Conservation (phyloP, 2,329 filamentous ascomycete species). For the Fonsecaea multimorphosa region DNA sequence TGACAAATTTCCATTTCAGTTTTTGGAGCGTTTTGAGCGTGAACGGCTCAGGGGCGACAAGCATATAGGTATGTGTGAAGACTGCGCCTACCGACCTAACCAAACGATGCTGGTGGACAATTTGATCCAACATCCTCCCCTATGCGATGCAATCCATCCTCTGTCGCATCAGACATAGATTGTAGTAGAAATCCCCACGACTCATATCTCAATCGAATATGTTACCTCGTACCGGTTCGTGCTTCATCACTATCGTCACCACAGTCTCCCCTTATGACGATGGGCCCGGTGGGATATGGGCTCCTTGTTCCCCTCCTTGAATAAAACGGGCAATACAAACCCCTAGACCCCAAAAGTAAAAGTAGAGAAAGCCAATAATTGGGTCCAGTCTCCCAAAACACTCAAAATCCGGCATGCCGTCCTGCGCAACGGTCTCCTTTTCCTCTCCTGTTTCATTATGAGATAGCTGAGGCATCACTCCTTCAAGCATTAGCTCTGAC, state of each 20-base stretch:
- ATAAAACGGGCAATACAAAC: not conserved
- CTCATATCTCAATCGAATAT: not conserved
- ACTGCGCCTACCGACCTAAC: too few species aligned
- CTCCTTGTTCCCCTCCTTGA: not conserved
- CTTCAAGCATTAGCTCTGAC: slow-evolving; percentile 45
- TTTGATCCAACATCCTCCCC: too few species aligned
- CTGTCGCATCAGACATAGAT: not conserved
- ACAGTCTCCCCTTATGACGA: not conserved
- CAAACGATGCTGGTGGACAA: too few species aligned
- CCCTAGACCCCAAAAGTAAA: not conserved
- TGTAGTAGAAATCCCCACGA: not conserved
- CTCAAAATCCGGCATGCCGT: not conserved
- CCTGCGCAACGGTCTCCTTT: not conserved
- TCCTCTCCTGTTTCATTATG: not conserved
- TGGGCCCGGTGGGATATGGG: not conserved
- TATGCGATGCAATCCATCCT: too few species aligned
- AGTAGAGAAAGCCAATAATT: not conserved
- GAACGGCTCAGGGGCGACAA: too few species aligned
- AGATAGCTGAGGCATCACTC: not conserved
- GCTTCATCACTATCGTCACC: not conserved
- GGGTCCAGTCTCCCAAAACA: not conserved
- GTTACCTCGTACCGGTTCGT: slow-evolving; percentile 1
- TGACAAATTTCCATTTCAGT: too few species aligned
- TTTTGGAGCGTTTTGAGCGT: too few species aligned
- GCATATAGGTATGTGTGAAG: too few species aligned